A percentile compares a stretch with the other conserved stretches of the same genome.
phyloP scores from a whole-genome alignment of 306 rosid genomes.

The Casuarina equisetifolia region DNA sequence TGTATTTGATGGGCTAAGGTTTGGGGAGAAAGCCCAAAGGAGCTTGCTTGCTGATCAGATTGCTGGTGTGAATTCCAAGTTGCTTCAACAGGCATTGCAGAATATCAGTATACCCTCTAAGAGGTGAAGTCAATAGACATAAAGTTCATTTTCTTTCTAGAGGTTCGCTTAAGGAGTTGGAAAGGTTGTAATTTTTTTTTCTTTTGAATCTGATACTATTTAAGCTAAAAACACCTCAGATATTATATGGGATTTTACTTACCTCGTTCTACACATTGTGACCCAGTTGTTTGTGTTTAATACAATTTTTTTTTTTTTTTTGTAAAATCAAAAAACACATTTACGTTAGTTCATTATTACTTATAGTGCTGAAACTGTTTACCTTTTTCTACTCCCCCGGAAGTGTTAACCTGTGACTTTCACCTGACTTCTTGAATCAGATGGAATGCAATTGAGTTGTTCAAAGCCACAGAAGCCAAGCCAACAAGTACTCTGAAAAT shows the following conservation, averaged over 20 bases:
- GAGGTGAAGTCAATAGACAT: constrained; percentile 51
- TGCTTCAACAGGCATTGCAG: constrained; percentile 65
- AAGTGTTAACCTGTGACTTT: constrained; percentile 31
- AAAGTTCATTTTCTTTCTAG: constrained; percentile 11
- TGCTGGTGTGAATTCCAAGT: constrained; percentile 63
- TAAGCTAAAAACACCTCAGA: no score
- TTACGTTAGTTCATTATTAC: background rate
- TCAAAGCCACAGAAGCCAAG: constrained; percentile 39
- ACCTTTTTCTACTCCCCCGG: constrained; percentile 9
- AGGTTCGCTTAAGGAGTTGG: background rate
- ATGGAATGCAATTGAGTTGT: constrained; percentile 62
- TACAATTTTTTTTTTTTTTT: background rate
- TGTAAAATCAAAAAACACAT: background rate
- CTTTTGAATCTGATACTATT: background rate
- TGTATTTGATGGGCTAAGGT: constrained; percentile 70
- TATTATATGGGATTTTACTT: no score
- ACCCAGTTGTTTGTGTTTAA: background rate
- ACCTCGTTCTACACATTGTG: background rate
- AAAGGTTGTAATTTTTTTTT: background rate
- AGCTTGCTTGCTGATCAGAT: constrained; percentile 81
- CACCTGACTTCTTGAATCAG: constrained; percentile 48
- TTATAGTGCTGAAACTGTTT: constrained; percentile 8
- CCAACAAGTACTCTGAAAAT: constrained; percentile 43
- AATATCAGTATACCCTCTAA: constrained; percentile 48
- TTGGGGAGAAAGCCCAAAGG: constrained; percentile 78